Percentiles rank a stretch among this genome's conserved stretches.
phyloP scores from a whole-genome alignment of 164 flowering plant species.

The Saururus chinensis region DNA sequence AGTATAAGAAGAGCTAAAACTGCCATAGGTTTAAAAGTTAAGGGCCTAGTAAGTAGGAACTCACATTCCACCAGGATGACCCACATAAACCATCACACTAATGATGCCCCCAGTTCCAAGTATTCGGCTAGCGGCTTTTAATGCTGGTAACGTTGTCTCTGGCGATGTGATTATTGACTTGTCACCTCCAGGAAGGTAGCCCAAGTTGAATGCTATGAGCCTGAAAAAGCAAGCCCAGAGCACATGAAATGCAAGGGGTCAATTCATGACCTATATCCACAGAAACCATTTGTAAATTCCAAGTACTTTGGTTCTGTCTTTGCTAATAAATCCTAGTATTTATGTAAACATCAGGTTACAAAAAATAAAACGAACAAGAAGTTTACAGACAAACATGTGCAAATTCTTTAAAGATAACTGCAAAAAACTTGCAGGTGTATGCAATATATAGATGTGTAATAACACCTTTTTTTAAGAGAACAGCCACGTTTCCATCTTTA shows the following conservation, averaged over 20 bases:
- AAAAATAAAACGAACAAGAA: no score
- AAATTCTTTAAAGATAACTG: no score
- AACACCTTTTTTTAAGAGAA: no score
- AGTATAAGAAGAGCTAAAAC: no score
- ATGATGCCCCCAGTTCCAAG: slow-evolving; percentile 69
- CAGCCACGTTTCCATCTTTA: no score
- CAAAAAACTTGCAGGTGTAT: no score
- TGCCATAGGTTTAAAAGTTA: no score
- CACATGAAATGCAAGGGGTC: neutral
- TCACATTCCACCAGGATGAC: slow-evolving; percentile 92
- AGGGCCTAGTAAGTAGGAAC: neutral
- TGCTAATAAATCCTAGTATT: no score
- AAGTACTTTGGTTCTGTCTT: no score
- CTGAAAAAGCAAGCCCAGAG: slow-evolving; percentile 21
- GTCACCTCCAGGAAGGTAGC: slow-evolving; percentile 95
- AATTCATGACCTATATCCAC: neutral
- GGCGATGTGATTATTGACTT: slow-evolving; percentile 58
- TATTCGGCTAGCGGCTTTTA: slow-evolving; percentile 54
- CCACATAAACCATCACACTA: slow-evolving; percentile 68
- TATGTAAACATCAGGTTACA: no score
- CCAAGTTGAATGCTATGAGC: slow-evolving; percentile 93
- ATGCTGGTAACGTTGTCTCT: slow-evolving; percentile 53
- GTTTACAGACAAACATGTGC: no score
- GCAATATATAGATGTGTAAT: no score
- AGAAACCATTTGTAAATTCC: neutral